Conservation (phyloP, 306 rosid genomes). For the Malus asiatica region DNA sequence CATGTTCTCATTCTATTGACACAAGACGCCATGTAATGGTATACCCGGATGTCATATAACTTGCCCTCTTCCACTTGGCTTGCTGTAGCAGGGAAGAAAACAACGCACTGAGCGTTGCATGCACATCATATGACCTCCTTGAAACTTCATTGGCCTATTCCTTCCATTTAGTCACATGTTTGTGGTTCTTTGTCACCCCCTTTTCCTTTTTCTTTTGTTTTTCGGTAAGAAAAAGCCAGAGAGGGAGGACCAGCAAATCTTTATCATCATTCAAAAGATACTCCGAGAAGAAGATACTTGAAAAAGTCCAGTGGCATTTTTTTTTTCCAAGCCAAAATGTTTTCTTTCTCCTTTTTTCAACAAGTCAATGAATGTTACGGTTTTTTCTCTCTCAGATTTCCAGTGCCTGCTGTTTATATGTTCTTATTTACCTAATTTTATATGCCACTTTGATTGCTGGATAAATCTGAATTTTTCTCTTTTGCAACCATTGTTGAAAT, state of each 20-base stretch:
- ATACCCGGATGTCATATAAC: neutral
- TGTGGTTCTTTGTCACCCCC: constrained; percentile 3
- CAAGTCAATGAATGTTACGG: constrained; percentile 1
- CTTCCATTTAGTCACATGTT: constrained; percentile 20
- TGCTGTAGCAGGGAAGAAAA: constrained; percentile 10
- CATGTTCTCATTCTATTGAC: neutral
- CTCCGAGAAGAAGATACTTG: neutral
- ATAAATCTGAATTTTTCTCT: neutral
- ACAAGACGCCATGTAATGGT: neutral
- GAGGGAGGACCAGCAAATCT: neutral
- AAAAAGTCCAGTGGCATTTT: neutral
- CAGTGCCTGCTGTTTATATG: neutral
- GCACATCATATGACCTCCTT: constrained; percentile 15
- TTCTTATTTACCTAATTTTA: neutral
- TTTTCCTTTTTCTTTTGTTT: constrained; percentile 6
- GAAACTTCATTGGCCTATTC: neutral
- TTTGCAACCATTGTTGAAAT: neutral
- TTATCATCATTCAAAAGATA: neutral
- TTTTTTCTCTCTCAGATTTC: neutral
- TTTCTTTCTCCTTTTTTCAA: neutral
- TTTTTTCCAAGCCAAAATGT: neutral
- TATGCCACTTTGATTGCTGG: neutral
- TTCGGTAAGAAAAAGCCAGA: neutral
- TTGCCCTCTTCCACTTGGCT: constrained; percentile 11
- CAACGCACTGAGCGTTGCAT: constrained; percentile 3